Evolutionary conservation across 2,329 filamentous ascomycete genomes (phyloP).

Genomic region (Trichoderma harzianum): DNA sequence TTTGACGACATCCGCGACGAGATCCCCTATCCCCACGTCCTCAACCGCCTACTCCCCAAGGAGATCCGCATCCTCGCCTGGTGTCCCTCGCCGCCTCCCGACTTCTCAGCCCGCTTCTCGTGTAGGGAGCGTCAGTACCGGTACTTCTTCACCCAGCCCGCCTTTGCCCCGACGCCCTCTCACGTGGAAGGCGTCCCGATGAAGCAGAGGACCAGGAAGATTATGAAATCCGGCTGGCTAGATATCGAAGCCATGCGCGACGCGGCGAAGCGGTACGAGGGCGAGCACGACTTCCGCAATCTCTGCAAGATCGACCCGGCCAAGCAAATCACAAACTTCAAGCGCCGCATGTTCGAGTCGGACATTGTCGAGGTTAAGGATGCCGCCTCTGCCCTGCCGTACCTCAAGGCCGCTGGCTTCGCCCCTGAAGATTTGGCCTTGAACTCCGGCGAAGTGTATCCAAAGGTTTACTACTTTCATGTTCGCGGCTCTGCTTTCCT

Average conservation of each 20-base stretch:
- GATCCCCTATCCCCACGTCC: slow-evolving; percentile 73
- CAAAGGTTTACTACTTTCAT: slow-evolving; percentile 82
- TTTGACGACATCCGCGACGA: slow-evolving; percentile 76
- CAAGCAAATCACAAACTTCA: slow-evolving; percentile 86
- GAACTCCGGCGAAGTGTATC: slow-evolving; percentile 28
- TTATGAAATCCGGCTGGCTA: slow-evolving; percentile 67
- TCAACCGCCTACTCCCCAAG: slow-evolving; percentile 83
- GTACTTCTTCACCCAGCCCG: slow-evolving; percentile 97
- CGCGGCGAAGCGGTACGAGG: slow-evolving; percentile 76
- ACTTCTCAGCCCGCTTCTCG: slow-evolving; percentile 88
- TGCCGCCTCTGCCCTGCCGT: slow-evolving; percentile 52
- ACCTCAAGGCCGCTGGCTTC: slow-evolving; percentile 43
- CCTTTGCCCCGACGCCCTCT: slow-evolving; percentile 62
- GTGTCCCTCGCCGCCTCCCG: slow-evolving; percentile 76
- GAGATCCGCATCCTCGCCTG: slow-evolving; percentile 91
- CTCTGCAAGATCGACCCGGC: slow-evolving; percentile 89
- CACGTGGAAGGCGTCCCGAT: slow-evolving; percentile 23
- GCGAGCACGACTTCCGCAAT: slow-evolving; percentile 91
- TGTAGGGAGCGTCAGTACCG: slow-evolving; percentile 89
- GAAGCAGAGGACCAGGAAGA: background rate
- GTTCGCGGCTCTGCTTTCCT: slow-evolving; percentile 89
- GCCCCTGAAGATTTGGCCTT: slow-evolving; percentile 25
- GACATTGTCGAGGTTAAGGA: slow-evolving; percentile 69
- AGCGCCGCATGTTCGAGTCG: slow-evolving; percentile 73
- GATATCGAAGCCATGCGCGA: slow-evolving; percentile 83